Conservation (phyloP, 768 basidiomycete species). For the Cubamyces lactineus region DNA sequence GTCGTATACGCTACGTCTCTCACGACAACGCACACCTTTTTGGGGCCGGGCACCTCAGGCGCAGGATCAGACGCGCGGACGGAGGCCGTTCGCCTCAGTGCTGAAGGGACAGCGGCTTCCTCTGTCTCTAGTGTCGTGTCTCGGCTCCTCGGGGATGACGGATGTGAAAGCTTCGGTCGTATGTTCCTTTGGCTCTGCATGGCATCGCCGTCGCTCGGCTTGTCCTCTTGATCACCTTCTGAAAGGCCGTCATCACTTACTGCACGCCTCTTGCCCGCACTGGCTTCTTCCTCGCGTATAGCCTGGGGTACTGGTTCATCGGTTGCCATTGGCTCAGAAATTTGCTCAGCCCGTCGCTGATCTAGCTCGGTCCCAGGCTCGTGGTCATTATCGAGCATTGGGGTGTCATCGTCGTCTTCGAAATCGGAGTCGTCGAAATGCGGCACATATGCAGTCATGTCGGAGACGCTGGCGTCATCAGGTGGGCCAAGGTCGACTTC, state of each 20-base stretch:
- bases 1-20: slow-evolving; percentile 64
- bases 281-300: not conserved
- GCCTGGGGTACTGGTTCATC: not conserved
- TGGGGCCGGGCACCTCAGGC: slow-evolving; percentile 43
- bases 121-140: slow-evolving; percentile 2
- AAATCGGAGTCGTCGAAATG: slow-evolving; percentile 55
- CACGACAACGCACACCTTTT: slow-evolving; percentile 56
- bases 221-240: slow-evolving; percentile 36
- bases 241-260: not conserved
- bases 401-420: slow-evolving; percentile 57
- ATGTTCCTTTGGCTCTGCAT: slow-evolving; percentile 34
- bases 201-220: slow-evolving; percentile 38
- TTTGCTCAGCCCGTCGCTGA: not conserved
- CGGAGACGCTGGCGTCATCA: slow-evolving; percentile 47
- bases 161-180: slow-evolving; percentile 40
- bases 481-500: slow-evolving; percentile 17
- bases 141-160: slow-evolving; percentile 44
- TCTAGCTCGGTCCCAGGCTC: slow-evolving; percentile 32
- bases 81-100: not conserved
- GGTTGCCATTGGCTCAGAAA: slow-evolving; percentile 17
- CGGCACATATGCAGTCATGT: slow-evolving; percentile 43
- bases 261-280: slow-evolving; percentile 8
- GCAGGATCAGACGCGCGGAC: not conserved
- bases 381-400: slow-evolving; percentile 36
- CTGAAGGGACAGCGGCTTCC: not conserved